Evolutionary conservation across 441 rosid genomes (phyloP).

Genomic region (Syzygium syzygioides): DNA sequence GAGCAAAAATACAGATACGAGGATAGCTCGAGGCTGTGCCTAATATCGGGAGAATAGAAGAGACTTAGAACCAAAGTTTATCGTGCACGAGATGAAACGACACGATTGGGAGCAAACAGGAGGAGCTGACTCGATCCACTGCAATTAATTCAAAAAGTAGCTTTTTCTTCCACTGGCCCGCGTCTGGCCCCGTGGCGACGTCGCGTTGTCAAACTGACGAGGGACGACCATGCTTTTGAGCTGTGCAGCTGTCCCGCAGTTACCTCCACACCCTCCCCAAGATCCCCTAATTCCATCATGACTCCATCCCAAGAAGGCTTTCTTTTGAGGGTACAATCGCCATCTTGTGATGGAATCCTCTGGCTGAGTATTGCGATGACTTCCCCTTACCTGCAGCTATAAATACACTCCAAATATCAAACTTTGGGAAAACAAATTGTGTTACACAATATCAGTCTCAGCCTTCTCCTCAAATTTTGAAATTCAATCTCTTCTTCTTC

Average conservation of each 20-base stretch:
- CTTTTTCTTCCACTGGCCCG: not conserved
- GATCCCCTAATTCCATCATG: not conserved
- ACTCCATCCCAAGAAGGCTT: not conserved
- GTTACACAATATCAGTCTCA: not conserved
- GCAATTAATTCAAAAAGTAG: not conserved
- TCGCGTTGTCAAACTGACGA: not conserved
- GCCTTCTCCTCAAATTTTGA: not conserved
- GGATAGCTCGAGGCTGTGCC: not conserved
- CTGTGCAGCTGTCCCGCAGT: not conserved
- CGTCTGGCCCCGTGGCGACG: not conserved
- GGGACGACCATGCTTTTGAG: not conserved
- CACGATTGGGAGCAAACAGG: not conserved
- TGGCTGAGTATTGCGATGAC: not conserved
- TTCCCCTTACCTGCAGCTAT: not conserved
- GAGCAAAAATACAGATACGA: not conserved
- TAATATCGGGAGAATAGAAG: not conserved
- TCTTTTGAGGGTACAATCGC: not conserved
- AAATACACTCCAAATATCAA: not conserved
- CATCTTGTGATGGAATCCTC: not conserved
- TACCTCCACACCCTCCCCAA: conserved; percentile 3
- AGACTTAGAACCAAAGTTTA: not conserved
- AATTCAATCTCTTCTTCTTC: not conserved
- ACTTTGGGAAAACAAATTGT: not conserved
- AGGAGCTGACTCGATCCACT: not conserved
- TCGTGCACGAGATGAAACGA: not conserved